These are phyloP conservation scores for Pseudotulostoma volvatum DNA, from an alignment of 495 filamentous ascomycete genomes.

Conservation along the genomic window DNA sequence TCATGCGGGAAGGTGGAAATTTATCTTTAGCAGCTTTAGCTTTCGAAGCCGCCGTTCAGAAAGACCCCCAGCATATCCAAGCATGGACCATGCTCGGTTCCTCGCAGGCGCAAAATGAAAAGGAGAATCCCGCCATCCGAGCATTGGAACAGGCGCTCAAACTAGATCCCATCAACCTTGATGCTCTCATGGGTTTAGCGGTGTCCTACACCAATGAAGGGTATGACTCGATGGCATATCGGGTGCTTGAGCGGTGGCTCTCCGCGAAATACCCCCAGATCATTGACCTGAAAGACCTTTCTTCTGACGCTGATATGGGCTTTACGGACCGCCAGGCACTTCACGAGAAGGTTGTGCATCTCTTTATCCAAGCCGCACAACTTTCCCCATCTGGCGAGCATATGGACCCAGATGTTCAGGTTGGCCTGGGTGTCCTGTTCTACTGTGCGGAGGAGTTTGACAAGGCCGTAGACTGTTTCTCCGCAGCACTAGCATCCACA, in stretches of 20 bases:
- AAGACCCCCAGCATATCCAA: constrained; percentile 69
- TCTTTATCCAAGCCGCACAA: constrained; percentile 85
- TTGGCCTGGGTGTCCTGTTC: constrained; percentile 92
- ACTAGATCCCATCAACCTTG: constrained; percentile 67
- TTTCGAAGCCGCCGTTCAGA: constrained; percentile 93
- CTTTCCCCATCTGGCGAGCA: constrained; percentile 71
- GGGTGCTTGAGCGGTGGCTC: constrained; percentile 92
- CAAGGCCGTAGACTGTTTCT: constrained; percentile 98
- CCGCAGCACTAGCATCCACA: constrained; percentile 64
- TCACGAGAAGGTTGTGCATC: constrained; percentile 73
- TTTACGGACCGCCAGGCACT: constrained; percentile 85
- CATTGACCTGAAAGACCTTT: constrained; percentile 48
- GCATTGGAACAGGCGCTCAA: constrained; percentile 85
- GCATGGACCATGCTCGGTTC: constrained; percentile 86
- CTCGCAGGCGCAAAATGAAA: constrained; percentile 95
- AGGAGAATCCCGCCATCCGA: constrained; percentile 95
- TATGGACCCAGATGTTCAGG: constrained; percentile 97
- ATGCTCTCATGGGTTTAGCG: constrained; percentile 84
- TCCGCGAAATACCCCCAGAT: constrained; percentile 78
- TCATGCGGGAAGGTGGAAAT: constrained; percentile 84
- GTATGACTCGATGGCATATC: constrained; percentile 91
- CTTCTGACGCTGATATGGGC: constrained; percentile 56
- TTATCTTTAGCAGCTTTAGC: constrained; percentile 85
- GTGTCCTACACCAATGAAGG: constrained; percentile 99
- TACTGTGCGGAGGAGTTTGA: constrained; percentile 96